Conservation (phyloP, 2,329 filamentous ascomycete genomes). For the Bipolaris bicolor region DNA sequence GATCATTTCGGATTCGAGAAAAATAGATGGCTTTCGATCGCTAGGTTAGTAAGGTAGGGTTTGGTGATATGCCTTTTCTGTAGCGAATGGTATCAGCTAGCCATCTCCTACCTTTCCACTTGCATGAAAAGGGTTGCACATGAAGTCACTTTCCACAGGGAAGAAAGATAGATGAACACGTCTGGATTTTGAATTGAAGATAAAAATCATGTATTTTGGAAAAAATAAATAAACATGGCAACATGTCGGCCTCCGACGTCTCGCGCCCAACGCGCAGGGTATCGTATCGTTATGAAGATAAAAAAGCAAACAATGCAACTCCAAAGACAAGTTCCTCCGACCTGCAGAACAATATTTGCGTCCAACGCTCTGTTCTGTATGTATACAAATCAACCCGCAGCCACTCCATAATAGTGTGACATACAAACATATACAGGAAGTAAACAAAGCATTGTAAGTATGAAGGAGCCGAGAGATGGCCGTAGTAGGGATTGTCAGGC, state of each 20-base stretch:
- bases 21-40: neutral
- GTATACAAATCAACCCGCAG: neutral
- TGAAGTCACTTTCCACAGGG: neutral
- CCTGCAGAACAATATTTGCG: neutral
- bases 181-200: neutral
- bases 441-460: neutral
- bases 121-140: too few species aligned
- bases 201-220: neutral
- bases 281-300: conserved; percentile 1
- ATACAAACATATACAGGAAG: neutral
- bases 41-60: neutral
- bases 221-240: neutral
- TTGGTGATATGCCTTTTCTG: neutral
- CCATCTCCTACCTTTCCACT: neutral
- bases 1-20: neutral
- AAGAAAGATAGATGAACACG: neutral
- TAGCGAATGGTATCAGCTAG: neutral
- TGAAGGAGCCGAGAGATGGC: neutral
- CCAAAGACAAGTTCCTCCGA: neutral
- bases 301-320: neutral
- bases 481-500: neutral
- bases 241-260: neutral
- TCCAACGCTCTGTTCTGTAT: neutral
- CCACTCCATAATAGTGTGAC: neutral
- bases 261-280: conserved; percentile 2